Percentiles rank a stretch among this genome's conserved stretches.
These are phyloP conservation scores for Alopecurus myosuroides DNA, from an alignment of 176 grass and related monocot genomes.

Conservation along the genomic window DNA sequence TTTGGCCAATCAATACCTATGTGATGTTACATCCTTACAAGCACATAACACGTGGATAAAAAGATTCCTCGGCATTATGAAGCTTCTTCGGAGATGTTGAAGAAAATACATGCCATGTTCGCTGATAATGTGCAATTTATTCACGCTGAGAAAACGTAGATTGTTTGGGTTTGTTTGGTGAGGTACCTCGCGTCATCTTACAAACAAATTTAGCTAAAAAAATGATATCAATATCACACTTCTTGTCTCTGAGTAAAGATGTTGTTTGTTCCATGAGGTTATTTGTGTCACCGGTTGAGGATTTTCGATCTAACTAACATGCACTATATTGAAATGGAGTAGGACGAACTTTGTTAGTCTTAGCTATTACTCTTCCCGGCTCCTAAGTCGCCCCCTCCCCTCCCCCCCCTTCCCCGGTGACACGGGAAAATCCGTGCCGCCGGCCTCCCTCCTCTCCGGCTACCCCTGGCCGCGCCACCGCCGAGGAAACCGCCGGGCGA, in stretches of 20 bases:
- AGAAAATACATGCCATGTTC: not conserved
- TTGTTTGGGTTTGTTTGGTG: not conserved
- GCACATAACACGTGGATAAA: not conserved
- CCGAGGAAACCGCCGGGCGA: no score
- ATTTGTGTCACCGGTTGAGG: not conserved
- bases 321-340: not conserved
- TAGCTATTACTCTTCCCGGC: no score
- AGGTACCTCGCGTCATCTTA: no score
- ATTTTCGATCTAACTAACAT: not conserved
- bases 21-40: not conserved
- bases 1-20: not conserved
- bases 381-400: no score
- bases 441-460: no score
- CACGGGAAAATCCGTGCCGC: no score
- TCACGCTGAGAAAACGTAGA: not conserved
- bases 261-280: not conserved
- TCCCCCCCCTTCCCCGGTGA: no score
- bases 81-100: constrained; percentile 7
- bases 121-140: not conserved
- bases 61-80: not conserved
- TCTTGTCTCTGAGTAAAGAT: not conserved
- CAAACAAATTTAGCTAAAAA: not conserved
- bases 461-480: no score
- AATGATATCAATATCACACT: not conserved
- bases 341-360: no score